Percentiles rank a stretch among this genome's conserved stretches.
Evolutionary conservation across 176 grass and related monocot genomes (phyloP).

Genomic region (Bonia amplexicaulis): DNA sequence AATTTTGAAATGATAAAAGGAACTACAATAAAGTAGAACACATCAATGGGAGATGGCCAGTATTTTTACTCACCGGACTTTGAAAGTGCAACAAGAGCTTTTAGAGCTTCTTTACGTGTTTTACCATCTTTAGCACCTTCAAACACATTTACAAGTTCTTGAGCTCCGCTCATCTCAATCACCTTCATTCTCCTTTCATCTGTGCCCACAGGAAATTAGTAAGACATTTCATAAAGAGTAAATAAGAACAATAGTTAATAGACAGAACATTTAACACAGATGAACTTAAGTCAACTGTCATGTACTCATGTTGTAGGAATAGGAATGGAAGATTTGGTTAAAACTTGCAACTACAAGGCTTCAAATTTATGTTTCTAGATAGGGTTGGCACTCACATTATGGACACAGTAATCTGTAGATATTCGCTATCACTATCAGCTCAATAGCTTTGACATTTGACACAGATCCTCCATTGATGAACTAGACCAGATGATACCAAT

Average conservation of each 20-base stretch:
- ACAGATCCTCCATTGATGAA: background rate
- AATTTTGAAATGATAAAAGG: background rate
- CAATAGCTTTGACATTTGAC: background rate
- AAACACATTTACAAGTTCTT: slow-evolving; percentile 77
- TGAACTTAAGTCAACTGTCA: background rate
- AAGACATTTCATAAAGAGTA: slow-evolving; percentile 2
- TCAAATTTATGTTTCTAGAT: background rate
- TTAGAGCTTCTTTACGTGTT: slow-evolving; percentile 77
- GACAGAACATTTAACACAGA: background rate
- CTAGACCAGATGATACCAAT: background rate
- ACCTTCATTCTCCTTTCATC: slow-evolving; percentile 93
- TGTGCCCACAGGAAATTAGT: slow-evolving; percentile 22
- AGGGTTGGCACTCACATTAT: background rate
- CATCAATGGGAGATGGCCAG: background rate
- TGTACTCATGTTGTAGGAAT: background rate
- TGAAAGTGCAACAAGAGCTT: slow-evolving; percentile 70
- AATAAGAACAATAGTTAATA: background rate
- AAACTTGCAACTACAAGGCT: background rate
- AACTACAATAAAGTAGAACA: slow-evolving; percentile 4
- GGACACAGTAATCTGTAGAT: background rate
- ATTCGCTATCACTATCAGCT: background rate
- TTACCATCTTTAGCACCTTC: slow-evolving; percentile 84
- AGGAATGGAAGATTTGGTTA: background rate
- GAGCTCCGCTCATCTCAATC: slow-evolving; percentile 84
- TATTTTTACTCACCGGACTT: slow-evolving; percentile 56